Evolutionary conservation across 768 basidiomycete genomes (phyloP).

Genomic region (Phylloporus sp.): DNA sequence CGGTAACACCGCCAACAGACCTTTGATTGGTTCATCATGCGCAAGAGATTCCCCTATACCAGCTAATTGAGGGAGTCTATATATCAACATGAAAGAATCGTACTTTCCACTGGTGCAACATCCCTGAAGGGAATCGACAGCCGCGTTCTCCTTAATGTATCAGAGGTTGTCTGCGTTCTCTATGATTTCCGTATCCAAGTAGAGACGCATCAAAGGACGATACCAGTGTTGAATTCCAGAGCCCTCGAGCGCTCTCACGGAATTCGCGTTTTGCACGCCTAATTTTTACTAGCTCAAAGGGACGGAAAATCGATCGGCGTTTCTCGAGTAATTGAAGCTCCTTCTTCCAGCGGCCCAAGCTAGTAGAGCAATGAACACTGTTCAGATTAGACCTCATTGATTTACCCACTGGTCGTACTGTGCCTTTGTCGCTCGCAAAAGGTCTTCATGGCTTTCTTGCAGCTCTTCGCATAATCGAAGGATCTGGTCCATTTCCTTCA

Average conservation of each 20-base stretch:
- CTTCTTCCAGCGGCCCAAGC: not conserved
- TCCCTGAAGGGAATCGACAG: not conserved
- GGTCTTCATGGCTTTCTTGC: not conserved
- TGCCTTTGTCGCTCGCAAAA: not conserved
- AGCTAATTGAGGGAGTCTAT: not conserved
- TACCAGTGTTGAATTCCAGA: not conserved
- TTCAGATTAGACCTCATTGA: not conserved
- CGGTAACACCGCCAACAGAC: not conserved
- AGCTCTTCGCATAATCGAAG: not conserved
- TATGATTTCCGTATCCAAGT: not conserved
- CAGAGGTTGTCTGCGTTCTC: constrained; percentile 2
- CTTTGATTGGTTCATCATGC: not conserved
- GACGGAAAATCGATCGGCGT: not conserved
- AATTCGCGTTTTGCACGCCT: not conserved
- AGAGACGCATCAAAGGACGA: not conserved
- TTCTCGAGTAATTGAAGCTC: not conserved
- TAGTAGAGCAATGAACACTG: not conserved
- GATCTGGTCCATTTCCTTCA: not conserved
- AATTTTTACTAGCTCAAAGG: not conserved
- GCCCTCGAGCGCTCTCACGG: not conserved
- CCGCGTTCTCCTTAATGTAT: not conserved
- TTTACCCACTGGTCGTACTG: not conserved
- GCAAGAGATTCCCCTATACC: not conserved
- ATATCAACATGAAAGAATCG: not conserved
- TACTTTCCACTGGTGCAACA: not conserved